These are phyloP conservation scores for Golubevia sp. DNA, from an alignment of 1,284 basidiomycete species.

Conservation along the genomic window DNA sequence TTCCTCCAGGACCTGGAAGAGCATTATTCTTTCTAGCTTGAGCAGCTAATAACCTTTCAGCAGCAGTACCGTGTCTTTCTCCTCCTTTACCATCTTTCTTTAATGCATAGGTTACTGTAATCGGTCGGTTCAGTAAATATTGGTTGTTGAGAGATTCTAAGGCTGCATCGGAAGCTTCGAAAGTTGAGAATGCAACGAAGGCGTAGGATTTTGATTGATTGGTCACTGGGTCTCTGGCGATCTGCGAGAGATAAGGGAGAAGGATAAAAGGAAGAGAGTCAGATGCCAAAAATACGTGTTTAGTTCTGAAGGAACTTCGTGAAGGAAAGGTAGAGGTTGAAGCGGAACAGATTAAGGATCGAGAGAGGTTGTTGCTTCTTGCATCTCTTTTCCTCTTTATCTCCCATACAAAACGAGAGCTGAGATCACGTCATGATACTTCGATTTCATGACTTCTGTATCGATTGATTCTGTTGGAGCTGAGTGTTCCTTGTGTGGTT, in stretches of 20 bases:
- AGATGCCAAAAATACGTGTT: no score
- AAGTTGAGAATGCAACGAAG: conserved; percentile 55
- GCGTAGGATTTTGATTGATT: conserved; percentile 45
- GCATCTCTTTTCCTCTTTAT: no score
- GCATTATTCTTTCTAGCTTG: conserved; percentile 95
- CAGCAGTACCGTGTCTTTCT: conserved; percentile 91
- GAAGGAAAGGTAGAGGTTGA: no score
- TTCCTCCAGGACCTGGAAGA: conserved; percentile 65
- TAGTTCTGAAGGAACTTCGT: no score
- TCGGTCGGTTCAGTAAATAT: conserved; percentile 49
- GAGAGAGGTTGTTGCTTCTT: no score
- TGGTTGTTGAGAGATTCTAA: conserved; percentile 54
- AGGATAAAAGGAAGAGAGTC: background rate
- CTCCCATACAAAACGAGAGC: no score
- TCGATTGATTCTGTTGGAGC: no score
- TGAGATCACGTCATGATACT: no score
- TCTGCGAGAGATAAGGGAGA: conserved; percentile 6
- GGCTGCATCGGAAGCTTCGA: conserved; percentile 56
- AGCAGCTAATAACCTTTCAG: conserved; percentile 89
- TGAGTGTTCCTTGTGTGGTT: no score
- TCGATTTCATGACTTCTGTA: no score
- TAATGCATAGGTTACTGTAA: conserved; percentile 52
- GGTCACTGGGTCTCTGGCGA: conserved; percentile 42
- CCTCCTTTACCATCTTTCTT: conserved; percentile 53
- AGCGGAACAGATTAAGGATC: no score